Evolutionary conservation across 768 basidiomycete species (phyloP), one percentile per base, ranked within the genome.

Genomic region (Goffeauzyma gilvescens): DNA sequence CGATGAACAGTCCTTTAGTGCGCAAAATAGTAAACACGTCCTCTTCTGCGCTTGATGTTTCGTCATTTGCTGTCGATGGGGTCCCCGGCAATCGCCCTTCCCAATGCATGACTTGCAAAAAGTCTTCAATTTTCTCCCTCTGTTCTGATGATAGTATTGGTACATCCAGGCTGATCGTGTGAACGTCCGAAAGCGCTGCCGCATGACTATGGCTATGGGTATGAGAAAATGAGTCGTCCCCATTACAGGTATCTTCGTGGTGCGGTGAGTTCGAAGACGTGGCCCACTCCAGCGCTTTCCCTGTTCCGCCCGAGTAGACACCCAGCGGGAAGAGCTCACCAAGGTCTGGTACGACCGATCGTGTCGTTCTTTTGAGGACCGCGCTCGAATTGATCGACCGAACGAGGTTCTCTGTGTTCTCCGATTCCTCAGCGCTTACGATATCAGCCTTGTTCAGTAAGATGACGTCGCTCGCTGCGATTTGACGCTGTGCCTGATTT

Each of bases 371-470:
- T 55, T 82, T 68, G 44, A 90, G 68, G 1, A 81, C 72, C 1
- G 78, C 76, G 2, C 73, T 75, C 4, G 87, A 81, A 61, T 96
- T 96, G 53, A 90, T 67, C 17, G 67, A n/a, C n/a, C n/a, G n/a
- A n/a, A n/a, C n/a, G n/a, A n/a, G n/a, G n/a, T n/a, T n/a, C n/a
- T n/a, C n/a, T n/a, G n/a, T 73, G 3, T 65, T 55, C 1, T 48
- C 40, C 2, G 81, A 54, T 17, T 66, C 65, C 5, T 66, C 60
- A 1, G 70, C 47, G 1, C 70, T 55, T 1, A 75, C 76, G 7
- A 95, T 67, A 55, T 95, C 90, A 21, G 69, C 68, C 68, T 98
- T 98, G 70, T 98, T 98, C 22, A 98, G 66, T 21, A 98, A 64
- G 27, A 96, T 71, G 20, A 90, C 78, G 56, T 98, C 93, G 20